A percentile compares a stretch with the other conserved stretches of the same genome.
phyloP scores from a whole-genome alignment of 257 asterid species.

The Primulina tabacum region DNA sequence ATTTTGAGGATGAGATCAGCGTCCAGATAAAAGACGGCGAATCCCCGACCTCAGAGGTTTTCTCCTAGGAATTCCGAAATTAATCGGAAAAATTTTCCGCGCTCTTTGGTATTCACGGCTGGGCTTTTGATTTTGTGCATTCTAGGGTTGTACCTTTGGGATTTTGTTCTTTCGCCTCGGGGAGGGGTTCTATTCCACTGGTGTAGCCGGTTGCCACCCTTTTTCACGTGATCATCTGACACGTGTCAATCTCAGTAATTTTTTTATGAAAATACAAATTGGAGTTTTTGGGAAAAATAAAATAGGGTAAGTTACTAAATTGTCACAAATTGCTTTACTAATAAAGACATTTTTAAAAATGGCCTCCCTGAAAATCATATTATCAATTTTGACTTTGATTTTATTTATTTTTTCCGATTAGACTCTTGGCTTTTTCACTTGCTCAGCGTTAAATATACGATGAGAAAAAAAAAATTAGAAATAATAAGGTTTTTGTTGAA shows the following conservation, averaged over 20 bases:
- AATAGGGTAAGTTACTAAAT: no score
- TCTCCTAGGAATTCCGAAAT: neutral
- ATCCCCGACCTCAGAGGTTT: neutral
- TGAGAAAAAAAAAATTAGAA: no score
- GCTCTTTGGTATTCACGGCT: slow-evolving; percentile 6
- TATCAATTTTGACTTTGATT: no score
- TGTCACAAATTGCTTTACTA: no score
- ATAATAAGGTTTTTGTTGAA: no score
- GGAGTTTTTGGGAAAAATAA: no score
- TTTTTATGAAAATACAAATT: neutral
- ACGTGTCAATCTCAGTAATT: neutral
- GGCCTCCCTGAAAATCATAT: no score
- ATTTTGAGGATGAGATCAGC: neutral
- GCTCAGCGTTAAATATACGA: no score
- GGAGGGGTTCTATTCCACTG: neutral
- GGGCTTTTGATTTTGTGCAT: slow-evolving; percentile 5
- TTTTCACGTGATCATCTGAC: neutral
- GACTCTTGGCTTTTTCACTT: no score
- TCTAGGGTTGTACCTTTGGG: slow-evolving; percentile 27
- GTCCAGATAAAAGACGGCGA: neutral
- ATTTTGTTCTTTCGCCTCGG: neutral
- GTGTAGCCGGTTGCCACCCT: neutral
- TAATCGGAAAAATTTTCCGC: neutral
- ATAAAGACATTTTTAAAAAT: no score
- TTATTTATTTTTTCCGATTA: no score